A percentile compares a stretch with the other conserved stretches of the same genome.
These are phyloP conservation scores for Zelopaecilomyces penicillatus DNA, from an alignment of 2,329 filamentous ascomycete species.

Conservation along the genomic window DNA sequence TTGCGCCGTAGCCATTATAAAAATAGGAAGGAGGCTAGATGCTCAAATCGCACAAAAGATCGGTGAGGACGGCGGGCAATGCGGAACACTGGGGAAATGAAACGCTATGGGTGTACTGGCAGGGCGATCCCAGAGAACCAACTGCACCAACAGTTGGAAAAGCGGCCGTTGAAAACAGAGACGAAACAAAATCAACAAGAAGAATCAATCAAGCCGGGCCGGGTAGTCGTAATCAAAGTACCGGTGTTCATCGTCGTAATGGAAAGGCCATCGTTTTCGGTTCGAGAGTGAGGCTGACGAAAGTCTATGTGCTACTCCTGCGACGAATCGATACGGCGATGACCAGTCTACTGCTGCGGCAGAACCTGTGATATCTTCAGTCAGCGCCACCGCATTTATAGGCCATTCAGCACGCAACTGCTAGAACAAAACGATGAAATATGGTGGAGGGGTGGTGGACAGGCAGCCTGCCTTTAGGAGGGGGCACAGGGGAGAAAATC, in stretches of 20 bases:
- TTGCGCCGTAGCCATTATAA: constrained; percentile 39
- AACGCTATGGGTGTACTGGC: constrained; percentile 1
- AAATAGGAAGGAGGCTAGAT: constrained; percentile 11
- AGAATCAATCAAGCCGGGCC: constrained; percentile 46
- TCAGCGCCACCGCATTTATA: constrained; percentile 4
- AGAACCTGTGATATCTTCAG: constrained; percentile 1
- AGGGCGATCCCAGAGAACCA: constrained; percentile 2
- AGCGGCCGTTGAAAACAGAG: constrained; percentile 17
- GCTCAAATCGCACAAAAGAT: constrained; percentile 13
- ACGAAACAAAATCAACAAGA: constrained; percentile 41
- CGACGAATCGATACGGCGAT: constrained; percentile 1
- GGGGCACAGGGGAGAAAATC: constrained; percentile 5
- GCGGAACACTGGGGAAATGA: constrained; percentile 10
- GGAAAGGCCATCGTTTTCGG: constrained; percentile 26
- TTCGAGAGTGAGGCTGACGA: constrained; percentile 1
- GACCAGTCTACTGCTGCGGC: constrained; percentile 4
- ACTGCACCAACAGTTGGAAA: constrained; percentile 4
- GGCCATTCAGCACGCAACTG: background rate
- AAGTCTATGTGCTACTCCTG: background rate
- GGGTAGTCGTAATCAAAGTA: constrained; percentile 37
- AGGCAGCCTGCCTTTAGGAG: constrained; percentile 8
- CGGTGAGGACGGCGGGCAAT: constrained; percentile 8
- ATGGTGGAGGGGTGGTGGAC: constrained; percentile 9
- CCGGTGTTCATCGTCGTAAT: constrained; percentile 48
- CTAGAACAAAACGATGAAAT: constrained; percentile 3